phyloP scores from a whole-genome alignment of 768 basidiomycete species.

The Trametes sanguinea region DNA sequence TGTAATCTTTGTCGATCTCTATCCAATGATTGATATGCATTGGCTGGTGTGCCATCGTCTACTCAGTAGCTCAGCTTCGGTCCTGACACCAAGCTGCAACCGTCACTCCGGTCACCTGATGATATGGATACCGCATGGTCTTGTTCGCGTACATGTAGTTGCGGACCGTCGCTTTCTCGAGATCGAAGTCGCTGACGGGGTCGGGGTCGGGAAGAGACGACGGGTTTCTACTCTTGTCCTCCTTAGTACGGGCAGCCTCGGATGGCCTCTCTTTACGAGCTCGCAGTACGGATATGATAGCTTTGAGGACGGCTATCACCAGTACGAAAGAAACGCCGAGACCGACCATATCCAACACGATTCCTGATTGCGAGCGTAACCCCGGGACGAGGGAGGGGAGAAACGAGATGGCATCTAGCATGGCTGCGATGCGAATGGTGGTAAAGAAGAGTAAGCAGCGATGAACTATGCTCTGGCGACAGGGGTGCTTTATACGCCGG shows the following conservation, averaged over 20 bases:
- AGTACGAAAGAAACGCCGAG: too few species aligned
- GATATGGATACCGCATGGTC: slow-evolving; percentile 26
- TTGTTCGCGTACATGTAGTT: slow-evolving; percentile 27
- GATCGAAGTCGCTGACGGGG: slow-evolving; percentile 20
- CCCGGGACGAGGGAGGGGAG: too few species aligned
- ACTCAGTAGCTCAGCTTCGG: not conserved
- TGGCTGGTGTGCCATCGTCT: slow-evolving; percentile 39
- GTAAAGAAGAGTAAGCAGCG: too few species aligned
- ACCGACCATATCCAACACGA: too few species aligned
- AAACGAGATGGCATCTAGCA: too few species aligned
- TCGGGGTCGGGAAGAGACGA: slow-evolving; percentile 21
- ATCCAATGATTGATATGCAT: slow-evolving; percentile 42
- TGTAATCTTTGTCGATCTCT: slow-evolving; percentile 38
- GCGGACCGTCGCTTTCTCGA: slow-evolving; percentile 20
- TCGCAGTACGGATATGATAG: too few species aligned
- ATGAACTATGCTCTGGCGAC: too few species aligned
- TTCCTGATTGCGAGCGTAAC: too few species aligned
- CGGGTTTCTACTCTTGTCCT: not conserved
- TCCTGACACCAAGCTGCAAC: not conserved
- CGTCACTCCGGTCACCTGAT: slow-evolving; percentile 12
- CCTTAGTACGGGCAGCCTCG: not conserved
- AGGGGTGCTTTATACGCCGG: too few species aligned
- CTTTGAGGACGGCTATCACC: too few species aligned
- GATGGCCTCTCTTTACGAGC: too few species aligned
- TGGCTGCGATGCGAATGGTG: too few species aligned